phyloP scores from a whole-genome alignment of 108 stramenopile species.

The Fragilariopsis cylindrus region DNA sequence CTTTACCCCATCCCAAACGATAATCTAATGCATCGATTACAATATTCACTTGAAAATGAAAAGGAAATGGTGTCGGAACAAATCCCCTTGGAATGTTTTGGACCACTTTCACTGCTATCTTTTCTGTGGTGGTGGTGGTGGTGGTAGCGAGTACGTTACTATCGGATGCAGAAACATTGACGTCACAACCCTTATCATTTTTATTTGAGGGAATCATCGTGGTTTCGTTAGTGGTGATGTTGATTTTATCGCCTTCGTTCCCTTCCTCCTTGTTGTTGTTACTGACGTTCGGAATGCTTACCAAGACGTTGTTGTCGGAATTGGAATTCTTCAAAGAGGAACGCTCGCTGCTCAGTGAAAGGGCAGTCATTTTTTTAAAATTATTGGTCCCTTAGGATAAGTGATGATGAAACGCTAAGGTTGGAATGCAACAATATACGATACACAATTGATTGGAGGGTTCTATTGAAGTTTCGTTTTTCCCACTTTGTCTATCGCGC shows the following conservation, averaged over 20 bases:
- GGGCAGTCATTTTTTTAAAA: too few species aligned
- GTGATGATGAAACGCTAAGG: too few species aligned
- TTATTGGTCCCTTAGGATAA: too few species aligned
- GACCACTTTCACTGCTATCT: neutral
- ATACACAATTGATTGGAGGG: too few species aligned
- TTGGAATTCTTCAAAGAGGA: neutral
- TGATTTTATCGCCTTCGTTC: neutral
- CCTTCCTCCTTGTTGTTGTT: neutral
- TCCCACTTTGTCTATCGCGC: too few species aligned
- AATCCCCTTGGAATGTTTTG: conserved; percentile 1
- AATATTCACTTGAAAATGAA: conserved; percentile 14
- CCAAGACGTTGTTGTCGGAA: neutral
- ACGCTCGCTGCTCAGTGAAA: neutral
- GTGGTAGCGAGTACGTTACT: neutral
- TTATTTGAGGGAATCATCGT: neutral
- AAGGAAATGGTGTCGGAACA: neutral
- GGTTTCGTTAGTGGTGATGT: neutral
- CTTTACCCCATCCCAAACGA: conserved; percentile 8
- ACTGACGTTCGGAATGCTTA: neutral
- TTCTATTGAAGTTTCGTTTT: too few species aligned
- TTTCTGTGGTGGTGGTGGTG: neutral
- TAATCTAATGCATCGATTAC: conserved; percentile 8
- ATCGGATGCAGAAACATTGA: neutral
- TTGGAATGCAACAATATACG: too few species aligned
- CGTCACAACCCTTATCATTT: neutral